Evolutionary conservation across 2,329 filamentous ascomycete genomes (phyloP), one percentile per base, ranked within the genome.

Genomic region (Xylariaceae sp.): DNA sequence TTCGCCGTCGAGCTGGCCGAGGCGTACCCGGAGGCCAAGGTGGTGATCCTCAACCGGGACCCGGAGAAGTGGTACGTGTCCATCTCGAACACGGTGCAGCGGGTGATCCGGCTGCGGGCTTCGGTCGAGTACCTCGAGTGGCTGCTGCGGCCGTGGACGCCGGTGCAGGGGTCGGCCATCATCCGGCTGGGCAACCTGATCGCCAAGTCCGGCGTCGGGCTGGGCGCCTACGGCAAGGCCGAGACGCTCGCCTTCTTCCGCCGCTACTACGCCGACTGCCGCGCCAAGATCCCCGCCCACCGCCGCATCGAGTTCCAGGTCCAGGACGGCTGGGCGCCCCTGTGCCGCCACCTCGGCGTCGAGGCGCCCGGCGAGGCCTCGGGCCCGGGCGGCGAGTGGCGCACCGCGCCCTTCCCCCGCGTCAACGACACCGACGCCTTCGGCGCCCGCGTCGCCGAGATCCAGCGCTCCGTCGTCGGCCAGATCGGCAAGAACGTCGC

Each of bases 1-100:
- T 43, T 45, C 32, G 40, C 33, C 10, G 34, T 28, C n/a, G 39
- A 47, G 23, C 37, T 49, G 12, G 35, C 39, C 24, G 22, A 31
- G 18, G 37, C 38, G n/a, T 45, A 45, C 32, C 43, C 43, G 2
- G 17, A 42, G 8, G 40, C 40, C 4, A 43, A 45, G 32, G 43
- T 45, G 2, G 17, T 45, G 2, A 43, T 45, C 14, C 38, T 45
- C 19, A 44, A 39, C 29, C 40, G 43, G 6, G 36, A 42, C 12
- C 35, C 36, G 4, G 41, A 44, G 21, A 37, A 35, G n/a, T 45
- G 43, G 43, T 42, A 44, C 31, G 19, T 13, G 3, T 45, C 43
- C 15, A 38, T 45, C 19, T 19, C 25, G 12, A 32, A 38, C 2
- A 45, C 36, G 3, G 38, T 45, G 9, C 42, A 44, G 29, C 14